Conservation (phyloP, 1,139 yeast species). For the Protomyces arabidopsidicola region DNA sequence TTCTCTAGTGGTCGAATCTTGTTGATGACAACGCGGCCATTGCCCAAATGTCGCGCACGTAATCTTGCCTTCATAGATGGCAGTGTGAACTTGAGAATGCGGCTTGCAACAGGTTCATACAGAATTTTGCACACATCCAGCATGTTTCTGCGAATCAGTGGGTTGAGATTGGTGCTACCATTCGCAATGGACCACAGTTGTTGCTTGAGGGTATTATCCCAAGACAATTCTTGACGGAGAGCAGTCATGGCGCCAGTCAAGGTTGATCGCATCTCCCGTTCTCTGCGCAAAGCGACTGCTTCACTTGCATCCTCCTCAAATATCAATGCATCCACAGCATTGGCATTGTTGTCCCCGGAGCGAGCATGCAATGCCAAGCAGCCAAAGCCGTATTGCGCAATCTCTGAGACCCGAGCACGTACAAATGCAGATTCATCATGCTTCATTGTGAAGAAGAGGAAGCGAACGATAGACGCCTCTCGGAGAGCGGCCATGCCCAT, state of each 20-base stretch:
- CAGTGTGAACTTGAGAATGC: conserved; percentile 56
- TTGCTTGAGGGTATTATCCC: conserved; percentile 57
- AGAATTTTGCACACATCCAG: conserved; percentile 64
- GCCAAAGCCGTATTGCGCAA: conserved; percentile 54
- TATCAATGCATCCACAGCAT: conserved; percentile 40
- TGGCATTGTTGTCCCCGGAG: conserved; percentile 32
- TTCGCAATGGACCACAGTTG: conserved; percentile 70
- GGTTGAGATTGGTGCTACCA: conserved; percentile 50
- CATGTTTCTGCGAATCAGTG: conserved; percentile 58
- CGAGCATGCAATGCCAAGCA: conserved; percentile 64
- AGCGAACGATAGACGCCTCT: conserved; percentile 55
- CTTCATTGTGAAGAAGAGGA: conserved; percentile 56
- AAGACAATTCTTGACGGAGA: conserved; percentile 59
- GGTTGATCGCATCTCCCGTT: conserved; percentile 45
- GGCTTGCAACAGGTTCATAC: conserved; percentile 58
- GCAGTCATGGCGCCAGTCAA: conserved; percentile 62
- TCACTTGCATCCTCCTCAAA: conserved; percentile 44
- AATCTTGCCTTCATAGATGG: conserved; percentile 56
- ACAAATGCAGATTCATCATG: conserved; percentile 55
- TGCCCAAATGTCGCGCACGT: conserved; percentile 41
- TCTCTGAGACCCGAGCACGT: conserved; percentile 49
- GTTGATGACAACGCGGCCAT: conserved; percentile 44
- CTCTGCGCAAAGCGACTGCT: conserved; percentile 44
- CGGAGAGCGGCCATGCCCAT: conserved; percentile 72
- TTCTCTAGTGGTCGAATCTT: conserved; percentile 7